Evolutionary conservation across 768 basidiomycete genomes (phyloP).

Genomic region (Fomitopsis serialis): DNA sequence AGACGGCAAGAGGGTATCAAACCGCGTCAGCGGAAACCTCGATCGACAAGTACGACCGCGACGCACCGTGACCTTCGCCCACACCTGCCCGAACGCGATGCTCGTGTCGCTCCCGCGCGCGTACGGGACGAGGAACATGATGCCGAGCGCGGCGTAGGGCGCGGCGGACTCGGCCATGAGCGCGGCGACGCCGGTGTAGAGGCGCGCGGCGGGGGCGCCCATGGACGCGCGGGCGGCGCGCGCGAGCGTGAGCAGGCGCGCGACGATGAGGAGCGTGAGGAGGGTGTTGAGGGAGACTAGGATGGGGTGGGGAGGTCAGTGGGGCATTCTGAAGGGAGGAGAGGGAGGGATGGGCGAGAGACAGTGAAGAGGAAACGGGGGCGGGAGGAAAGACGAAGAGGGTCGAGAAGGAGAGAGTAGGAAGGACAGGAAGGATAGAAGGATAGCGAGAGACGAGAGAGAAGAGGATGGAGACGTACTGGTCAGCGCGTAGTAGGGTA

Average conservation of each 20-base stretch:
- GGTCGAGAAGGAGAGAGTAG: too few species aligned
- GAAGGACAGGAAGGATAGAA: too few species aligned
- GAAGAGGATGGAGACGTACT: too few species aligned
- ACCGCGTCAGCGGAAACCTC: too few species aligned
- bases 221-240: constrained; percentile 1
- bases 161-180: constrained; percentile 17
- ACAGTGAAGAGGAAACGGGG: too few species aligned
- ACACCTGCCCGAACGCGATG: constrained; percentile 14
- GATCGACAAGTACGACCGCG: background rate
- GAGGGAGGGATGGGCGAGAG: too few species aligned
- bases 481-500: constrained; percentile 12
- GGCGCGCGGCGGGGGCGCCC: constrained; percentile 1
- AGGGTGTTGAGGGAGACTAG: constrained; percentile 13
- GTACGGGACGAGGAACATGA: constrained; percentile 18
- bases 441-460: too few species aligned
- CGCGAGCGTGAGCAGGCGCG: constrained; percentile 12
- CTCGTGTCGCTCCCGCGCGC: constrained; percentile 9
- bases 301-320: background rate
- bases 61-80: constrained; percentile 15
- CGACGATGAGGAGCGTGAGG: constrained; percentile 14
- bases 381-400: too few species aligned
- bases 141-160: constrained; percentile 14
- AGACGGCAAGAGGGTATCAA: background rate
- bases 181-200: constrained; percentile 12
- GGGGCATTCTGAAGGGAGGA: too few species aligned